Evolutionary conservation across 1,284 basidiomycete genomes (phyloP).

Genomic region (Hemileccinum hortonii): DNA sequence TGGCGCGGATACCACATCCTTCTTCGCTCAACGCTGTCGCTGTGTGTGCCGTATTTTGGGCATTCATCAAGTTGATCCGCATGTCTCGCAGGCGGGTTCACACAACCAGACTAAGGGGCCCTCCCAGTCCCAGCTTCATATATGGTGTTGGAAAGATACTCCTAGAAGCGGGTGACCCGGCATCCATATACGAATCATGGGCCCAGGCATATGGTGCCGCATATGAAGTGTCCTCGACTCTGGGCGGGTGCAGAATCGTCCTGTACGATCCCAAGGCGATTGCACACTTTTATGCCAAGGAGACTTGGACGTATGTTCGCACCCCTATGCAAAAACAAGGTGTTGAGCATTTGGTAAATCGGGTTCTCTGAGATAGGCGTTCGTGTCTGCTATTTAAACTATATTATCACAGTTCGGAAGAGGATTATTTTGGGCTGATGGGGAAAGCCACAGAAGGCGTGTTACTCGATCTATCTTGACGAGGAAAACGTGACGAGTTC

Average conservation of each 20-base stretch:
- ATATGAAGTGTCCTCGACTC: slow-evolving; percentile 35
- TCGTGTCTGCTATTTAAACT: neutral
- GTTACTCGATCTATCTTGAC: neutral
- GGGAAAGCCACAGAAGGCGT: slow-evolving; percentile 14
- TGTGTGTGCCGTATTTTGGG: neutral
- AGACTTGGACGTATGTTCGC: slow-evolving; percentile 49
- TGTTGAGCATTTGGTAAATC: slow-evolving; percentile 34
- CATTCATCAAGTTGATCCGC: slow-evolving; percentile 2
- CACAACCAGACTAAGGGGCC: slow-evolving; percentile 20
- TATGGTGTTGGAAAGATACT: slow-evolving; percentile 18
- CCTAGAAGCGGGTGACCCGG: slow-evolving; percentile 1
- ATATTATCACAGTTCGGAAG: slow-evolving; percentile 10
- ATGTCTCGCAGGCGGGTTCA: slow-evolving; percentile 6
- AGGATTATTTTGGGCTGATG: slow-evolving; percentile 16
- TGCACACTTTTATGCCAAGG: slow-evolving; percentile 31
- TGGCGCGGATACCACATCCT: neutral
- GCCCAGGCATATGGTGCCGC: slow-evolving; percentile 8
- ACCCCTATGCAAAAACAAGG: slow-evolving; percentile 32
- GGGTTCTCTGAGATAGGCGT: neutral
- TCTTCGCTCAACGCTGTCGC: neutral
- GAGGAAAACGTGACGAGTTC: neutral
- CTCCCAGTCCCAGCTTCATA: slow-evolving; percentile 14
- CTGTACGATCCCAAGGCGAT: slow-evolving; percentile 40
- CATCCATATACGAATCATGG: slow-evolving; percentile 15
- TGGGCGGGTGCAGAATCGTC: slow-evolving; percentile 41